Evolutionary conservation across 768 basidiomycete genomes (phyloP).

Genomic region (Pulveroboletus sp.): DNA sequence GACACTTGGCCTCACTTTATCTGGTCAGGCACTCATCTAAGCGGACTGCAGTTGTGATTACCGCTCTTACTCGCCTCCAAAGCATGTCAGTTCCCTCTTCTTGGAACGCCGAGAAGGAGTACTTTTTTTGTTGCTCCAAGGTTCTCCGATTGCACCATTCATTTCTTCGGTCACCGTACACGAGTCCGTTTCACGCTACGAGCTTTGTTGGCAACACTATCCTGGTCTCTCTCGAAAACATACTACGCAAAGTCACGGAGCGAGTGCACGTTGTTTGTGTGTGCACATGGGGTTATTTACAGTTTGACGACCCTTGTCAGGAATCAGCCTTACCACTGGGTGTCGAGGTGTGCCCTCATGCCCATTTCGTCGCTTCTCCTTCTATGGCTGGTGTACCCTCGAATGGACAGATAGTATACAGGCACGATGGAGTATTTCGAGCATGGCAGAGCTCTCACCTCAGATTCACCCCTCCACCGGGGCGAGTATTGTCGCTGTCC

Average conservation of each 20-base stretch:
- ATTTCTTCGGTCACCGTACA: slow-evolving; percentile 22
- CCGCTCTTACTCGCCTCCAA: slow-evolving; percentile 22
- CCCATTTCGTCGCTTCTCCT: background rate
- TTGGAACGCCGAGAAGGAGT: slow-evolving; percentile 6
- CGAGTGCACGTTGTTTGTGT: slow-evolving; percentile 5
- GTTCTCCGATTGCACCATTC: slow-evolving; percentile 18
- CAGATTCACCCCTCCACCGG: background rate
- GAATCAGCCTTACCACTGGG: background rate
- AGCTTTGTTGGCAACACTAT: slow-evolving; percentile 15
- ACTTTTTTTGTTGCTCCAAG: slow-evolving; percentile 23
- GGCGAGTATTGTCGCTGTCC: background rate
- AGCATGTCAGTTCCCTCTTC: slow-evolving; percentile 22
- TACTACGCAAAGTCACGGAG: slow-evolving; percentile 2
- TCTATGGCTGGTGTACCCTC: background rate
- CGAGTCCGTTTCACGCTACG: slow-evolving; percentile 14
- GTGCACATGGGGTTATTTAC: background rate
- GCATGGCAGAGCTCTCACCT: slow-evolving; percentile 10
- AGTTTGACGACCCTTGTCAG: background rate
- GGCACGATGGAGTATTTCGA: slow-evolving; percentile 1
- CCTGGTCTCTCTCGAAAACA: slow-evolving; percentile 5
- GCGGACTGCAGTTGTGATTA: slow-evolving; percentile 22
- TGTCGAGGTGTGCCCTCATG: background rate
- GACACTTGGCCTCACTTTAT: slow-evolving; percentile 21
- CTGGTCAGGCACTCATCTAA: slow-evolving; percentile 27
- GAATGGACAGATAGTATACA: background rate